A percentile compares a stretch with the other conserved stretches of the same genome.
Evolutionary conservation across 306 rosid genomes (phyloP).

Genomic region (Lupinus albus): DNA sequence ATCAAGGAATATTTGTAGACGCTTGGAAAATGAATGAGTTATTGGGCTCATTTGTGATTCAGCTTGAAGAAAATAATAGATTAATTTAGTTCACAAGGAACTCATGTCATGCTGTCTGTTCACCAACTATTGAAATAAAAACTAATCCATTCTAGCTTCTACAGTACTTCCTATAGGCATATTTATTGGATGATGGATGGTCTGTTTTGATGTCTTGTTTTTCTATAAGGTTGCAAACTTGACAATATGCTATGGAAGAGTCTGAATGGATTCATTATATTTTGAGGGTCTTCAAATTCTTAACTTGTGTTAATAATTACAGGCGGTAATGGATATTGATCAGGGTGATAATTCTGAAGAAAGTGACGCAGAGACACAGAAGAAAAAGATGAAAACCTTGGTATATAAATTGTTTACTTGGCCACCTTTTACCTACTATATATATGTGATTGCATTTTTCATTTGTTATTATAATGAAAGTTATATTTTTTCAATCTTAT

Average conservation of each 20-base stretch:
- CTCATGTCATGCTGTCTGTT: not conserved
- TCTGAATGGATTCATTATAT: not conserved
- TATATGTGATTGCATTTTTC: not conserved
- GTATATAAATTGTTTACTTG: constrained; percentile 29
- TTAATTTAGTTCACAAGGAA: constrained; percentile 9
- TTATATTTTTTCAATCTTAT: not conserved
- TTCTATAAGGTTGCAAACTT: not conserved
- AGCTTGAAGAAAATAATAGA: constrained; percentile 11
- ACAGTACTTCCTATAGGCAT: not conserved
- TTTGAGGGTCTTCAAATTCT: not conserved
- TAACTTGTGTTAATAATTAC: constrained; percentile 10
- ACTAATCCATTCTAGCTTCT: constrained; percentile 18
- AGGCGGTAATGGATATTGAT: constrained; percentile 45
- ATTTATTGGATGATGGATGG: not conserved
- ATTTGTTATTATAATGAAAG: not conserved
- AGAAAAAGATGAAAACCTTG: constrained; percentile 42
- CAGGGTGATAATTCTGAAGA: constrained; percentile 52
- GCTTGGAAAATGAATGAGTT: not conserved
- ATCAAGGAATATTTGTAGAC: not conserved
- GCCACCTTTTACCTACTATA: constrained; percentile 6
- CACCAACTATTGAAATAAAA: not conserved
- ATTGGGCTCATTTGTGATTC: constrained; percentile 7
- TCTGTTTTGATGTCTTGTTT: constrained; percentile 29
- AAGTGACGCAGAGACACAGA: constrained; percentile 46
- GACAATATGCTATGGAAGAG: constrained; percentile 8